Evolutionary conservation across 768 basidiomycete genomes (phyloP), one percentile per base, ranked within the genome.

Genomic region (Psilocybe cubensis): DNA sequence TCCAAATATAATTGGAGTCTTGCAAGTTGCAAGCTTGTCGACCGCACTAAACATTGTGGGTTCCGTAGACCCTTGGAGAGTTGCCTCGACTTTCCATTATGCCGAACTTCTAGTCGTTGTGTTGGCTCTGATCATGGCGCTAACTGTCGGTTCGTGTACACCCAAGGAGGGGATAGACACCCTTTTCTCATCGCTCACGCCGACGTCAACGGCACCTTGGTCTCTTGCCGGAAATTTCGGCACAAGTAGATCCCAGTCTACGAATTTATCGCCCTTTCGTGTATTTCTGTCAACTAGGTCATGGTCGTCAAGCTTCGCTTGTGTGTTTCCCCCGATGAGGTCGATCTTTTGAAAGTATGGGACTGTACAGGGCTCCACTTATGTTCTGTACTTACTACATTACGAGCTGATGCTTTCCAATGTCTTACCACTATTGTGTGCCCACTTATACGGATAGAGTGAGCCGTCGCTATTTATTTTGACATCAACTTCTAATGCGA

Each of bases 241-340:
- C 49, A 17, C 5, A 38, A 38, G 14, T 38, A 14, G 35, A n/a
- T 11, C 35, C 47, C 53, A 49, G 6, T 31, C 41, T 20, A 40
- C 33, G 31, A 23, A 24, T 17, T 17, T n/a, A 38, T 60, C 52
- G 38, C 45, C 24, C 49, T 51, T 47, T 47, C 54, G 47, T 55
- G 59, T 48, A 38, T 54, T 54, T 44, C 59, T 60, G 50, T 55
- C 59, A 60, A 56, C 31, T 38, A 11, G 35, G 35, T 47, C 43
- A 45, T 47, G 41, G 49, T 60, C 54, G 59, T 55, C 49, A 54
- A 42, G 52, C n/a, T 44, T 45, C 44, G 51, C 44, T 47, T 58
- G 23, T 23, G n/a, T 29, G 25, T 47, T 45, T 52, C 49, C 47
- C 58, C 60, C 63, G 63, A 62, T 47, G 41, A 46, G 31, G 43